phyloP scores from a whole-genome alignment of 768 basidiomycete species.

The Lactifluus pinguis region DNA sequence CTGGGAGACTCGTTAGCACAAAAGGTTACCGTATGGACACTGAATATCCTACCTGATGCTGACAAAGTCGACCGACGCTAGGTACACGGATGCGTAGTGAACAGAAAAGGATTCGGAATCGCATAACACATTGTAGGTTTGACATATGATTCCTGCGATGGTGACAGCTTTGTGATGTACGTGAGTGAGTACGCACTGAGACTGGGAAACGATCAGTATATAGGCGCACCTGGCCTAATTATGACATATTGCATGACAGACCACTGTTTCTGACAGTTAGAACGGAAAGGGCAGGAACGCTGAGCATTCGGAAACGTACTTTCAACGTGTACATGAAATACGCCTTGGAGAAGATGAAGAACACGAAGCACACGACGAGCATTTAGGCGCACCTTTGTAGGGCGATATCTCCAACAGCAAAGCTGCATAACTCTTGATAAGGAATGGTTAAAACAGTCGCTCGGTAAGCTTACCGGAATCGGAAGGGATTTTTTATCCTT shows the following conservation, averaged over 20 bases:
- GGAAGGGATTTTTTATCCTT: conserved; percentile 75
- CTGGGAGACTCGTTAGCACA: conserved; percentile 29
- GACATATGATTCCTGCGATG: conserved; percentile 71
- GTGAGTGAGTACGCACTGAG: background rate
- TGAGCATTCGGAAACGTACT: conserved; percentile 30
- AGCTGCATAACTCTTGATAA: conserved; percentile 37
- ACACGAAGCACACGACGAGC: background rate
- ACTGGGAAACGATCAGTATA: background rate
- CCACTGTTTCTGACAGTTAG: conserved; percentile 42
- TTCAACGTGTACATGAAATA: conserved; percentile 90
- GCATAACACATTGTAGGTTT: conserved; percentile 63
- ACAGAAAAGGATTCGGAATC: conserved; percentile 47
- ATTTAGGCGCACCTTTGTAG: conserved; percentile 49
- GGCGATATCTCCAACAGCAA: conserved; percentile 74
- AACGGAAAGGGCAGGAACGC: background rate
- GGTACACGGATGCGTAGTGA: conserved; percentile 58
- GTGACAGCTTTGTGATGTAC: conserved; percentile 38
- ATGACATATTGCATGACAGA: conserved; percentile 84
- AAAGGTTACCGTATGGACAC: no score
- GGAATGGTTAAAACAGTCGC: background rate
- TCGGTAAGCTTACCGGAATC: conserved; percentile 41
- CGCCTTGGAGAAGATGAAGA: conserved; percentile 33
- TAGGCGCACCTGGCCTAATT: conserved; percentile 43
- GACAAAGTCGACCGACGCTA: conserved; percentile 65
- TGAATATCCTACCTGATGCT: conserved; percentile 57